Evolutionary conservation across 2,329 filamentous ascomycete species (phyloP).

Genomic region (Penicillium sp.): DNA sequence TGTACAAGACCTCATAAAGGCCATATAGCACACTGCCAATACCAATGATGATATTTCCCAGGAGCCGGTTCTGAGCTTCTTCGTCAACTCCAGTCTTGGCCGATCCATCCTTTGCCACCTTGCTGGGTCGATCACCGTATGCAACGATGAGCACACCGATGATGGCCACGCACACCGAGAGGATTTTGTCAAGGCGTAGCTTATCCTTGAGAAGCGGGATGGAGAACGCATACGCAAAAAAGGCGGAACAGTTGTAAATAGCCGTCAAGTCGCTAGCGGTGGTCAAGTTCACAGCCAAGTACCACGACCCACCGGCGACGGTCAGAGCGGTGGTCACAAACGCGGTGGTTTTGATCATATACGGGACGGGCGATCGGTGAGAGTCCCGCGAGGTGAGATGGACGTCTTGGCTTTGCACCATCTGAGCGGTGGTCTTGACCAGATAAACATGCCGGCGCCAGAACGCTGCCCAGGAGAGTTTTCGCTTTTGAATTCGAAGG

Average conservation of each 20-base stretch:
- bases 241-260: conserved; percentile 98
- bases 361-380: conserved; percentile 53
- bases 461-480: conserved; percentile 74
- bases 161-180: conserved; percentile 83
- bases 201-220: conserved; percentile 84
- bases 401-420: conserved; percentile 76
- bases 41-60: conserved; percentile 90
- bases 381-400: conserved; percentile 48
- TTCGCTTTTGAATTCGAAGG: conserved; percentile 70
- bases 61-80: conserved; percentile 60
- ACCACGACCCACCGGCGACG: conserved; percentile 88
- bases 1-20: conserved; percentile 95
- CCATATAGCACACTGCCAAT: conserved; percentile 88
- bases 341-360: conserved; percentile 72
- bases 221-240: conserved; percentile 96
- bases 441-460: conserved; percentile 68
- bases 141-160: conserved; percentile 88
- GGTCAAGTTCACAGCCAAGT: conserved; percentile 87
- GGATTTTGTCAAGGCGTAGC: conserved; percentile 73
- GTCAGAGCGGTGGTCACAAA: conserved; percentile 82
- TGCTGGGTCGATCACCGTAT: conserved; percentile 69
- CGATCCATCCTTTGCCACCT: conserved; percentile 35
- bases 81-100: conserved; percentile 23
- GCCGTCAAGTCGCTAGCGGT: conserved; percentile 90
- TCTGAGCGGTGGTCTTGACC: conserved; percentile 64